Conservation (phyloP, 78 protist species). For the Dictyostelium capitatum region DNA sequence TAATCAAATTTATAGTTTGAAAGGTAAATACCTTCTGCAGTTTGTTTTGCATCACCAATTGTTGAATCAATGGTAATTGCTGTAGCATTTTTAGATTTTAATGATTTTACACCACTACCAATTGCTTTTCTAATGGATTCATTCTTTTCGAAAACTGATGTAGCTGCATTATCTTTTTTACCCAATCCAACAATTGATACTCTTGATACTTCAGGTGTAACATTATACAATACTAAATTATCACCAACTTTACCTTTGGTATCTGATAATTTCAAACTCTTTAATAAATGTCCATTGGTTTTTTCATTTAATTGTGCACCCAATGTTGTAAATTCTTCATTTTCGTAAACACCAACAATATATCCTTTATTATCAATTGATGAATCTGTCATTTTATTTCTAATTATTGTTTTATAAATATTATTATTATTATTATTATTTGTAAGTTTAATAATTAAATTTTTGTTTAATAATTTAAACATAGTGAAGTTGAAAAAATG, state of each 20-base stretch:
- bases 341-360: conserved; percentile 64
- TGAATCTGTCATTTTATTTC: conserved; percentile 21
- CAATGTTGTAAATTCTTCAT: conserved; percentile 41
- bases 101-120: conserved; percentile 67
- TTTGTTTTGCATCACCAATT: conserved; percentile 37
- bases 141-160: conserved; percentile 1
- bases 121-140: conserved; percentile 39
- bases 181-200: conserved; percentile 76
- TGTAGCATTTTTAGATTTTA: conserved; percentile 54
- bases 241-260: conserved; percentile 74
- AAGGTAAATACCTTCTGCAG: conserved; percentile 61
- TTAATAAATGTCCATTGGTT: conserved; percentile 28
- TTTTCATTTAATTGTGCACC: conserved; percentile 43
- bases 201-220: conserved; percentile 64
- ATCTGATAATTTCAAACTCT: conserved; percentile 50
- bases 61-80: conserved; percentile 41
- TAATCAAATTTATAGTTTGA: conserved; percentile 47
- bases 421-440: not conserved
- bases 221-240: conserved; percentile 32
- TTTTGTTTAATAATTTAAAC: not conserved
- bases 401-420: not conserved
- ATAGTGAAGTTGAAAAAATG: not conserved
- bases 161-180: not conserved
- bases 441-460: not conserved
- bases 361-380: conserved; percentile 29